Conservation (phyloP, 2,329 filamentous ascomycete species). For the Ophiocordyceps camponoti-saundersi region DNA sequence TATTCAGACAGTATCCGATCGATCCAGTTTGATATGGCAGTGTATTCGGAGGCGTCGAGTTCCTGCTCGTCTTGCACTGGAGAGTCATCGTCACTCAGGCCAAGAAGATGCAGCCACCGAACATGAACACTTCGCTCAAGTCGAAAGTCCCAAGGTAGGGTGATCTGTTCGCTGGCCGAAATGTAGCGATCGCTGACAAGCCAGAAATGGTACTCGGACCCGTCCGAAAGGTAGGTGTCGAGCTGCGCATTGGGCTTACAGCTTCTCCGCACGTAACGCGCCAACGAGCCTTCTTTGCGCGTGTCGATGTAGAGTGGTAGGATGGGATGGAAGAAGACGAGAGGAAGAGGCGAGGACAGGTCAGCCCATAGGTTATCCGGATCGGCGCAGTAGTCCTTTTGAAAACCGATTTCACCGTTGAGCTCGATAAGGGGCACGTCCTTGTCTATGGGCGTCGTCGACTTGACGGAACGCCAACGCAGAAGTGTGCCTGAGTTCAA, state of each 20-base stretch:
- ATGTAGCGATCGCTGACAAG: conserved; percentile 72
- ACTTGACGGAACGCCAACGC: conserved; percentile 51
- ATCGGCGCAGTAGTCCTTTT: conserved; percentile 54
- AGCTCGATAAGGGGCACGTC: conserved; percentile 50
- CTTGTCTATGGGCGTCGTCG: conserved; percentile 33
- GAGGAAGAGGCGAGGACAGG: conserved; percentile 47
- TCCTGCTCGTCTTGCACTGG: conserved; percentile 31
- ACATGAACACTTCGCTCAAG: conserved; percentile 36
- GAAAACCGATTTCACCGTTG: conserved; percentile 59
- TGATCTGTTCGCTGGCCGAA: conserved; percentile 43
- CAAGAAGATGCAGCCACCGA: conserved; percentile 41
- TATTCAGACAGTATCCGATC: conserved; percentile 58
- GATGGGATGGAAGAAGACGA: conserved; percentile 75
- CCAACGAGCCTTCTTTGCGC: conserved; percentile 65
- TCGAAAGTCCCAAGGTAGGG: conserved; percentile 50
- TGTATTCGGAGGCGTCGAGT: conserved; percentile 42
- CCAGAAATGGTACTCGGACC: conserved; percentile 79
- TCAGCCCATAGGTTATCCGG: conserved; percentile 52
- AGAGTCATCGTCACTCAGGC: conserved; percentile 42
- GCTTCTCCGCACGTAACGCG: conserved; percentile 82
- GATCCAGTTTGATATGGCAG: conserved; percentile 45
- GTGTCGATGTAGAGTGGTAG: conserved; percentile 91
- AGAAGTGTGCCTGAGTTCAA: conserved; percentile 24
- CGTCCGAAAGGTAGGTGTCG: conserved; percentile 68
- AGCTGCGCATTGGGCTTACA: conserved; percentile 80